Conservation (phyloP, 306 rosid genomes). For the Prunus padus region DNA sequence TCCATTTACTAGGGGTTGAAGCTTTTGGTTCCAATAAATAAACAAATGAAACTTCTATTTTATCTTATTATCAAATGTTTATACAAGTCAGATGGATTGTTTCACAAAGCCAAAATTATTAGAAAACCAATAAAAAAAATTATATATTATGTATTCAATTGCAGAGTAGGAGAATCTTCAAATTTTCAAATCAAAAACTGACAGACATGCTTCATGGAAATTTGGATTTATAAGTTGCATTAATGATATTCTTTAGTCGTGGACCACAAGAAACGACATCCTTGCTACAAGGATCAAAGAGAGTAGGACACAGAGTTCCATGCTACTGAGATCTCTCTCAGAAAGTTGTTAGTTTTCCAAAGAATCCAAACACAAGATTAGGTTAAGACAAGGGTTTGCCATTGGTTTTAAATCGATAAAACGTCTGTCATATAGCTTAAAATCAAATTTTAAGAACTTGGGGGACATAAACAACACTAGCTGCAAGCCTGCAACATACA, state of each 20-base stretch:
- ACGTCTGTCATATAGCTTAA: conserved; percentile 10
- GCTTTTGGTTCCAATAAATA: conserved; percentile 45
- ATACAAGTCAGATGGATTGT: conserved; percentile 37
- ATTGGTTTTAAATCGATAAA: conserved; percentile 25
- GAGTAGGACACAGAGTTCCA: conserved; percentile 28
- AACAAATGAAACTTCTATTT: conserved; percentile 79
- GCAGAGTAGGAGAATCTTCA: conserved; percentile 26
- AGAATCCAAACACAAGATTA: conserved; percentile 34
- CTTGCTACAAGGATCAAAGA: conserved; percentile 28
- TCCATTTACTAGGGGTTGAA: conserved; percentile 17
- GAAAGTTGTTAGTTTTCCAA: conserved; percentile 24
- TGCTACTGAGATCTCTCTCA: conserved; percentile 35
- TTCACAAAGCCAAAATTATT: conserved; percentile 38
- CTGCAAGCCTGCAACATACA: conserved; percentile 18
- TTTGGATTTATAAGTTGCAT: conserved; percentile 33
- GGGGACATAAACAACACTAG: conserved; percentile 13
- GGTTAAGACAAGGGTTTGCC: conserved; percentile 22
- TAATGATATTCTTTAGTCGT: conserved; percentile 32
- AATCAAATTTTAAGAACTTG: background rate
- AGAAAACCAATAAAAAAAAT: conserved; percentile 23
- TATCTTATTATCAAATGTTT: conserved; percentile 54
- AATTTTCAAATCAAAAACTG: conserved; percentile 47
- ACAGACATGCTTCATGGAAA: conserved; percentile 70
- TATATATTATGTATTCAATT: conserved; percentile 8
- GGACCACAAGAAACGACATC: conserved; percentile 45